These are phyloP conservation scores for Cyclostephanos tholiformis DNA, from an alignment of 108 stramenopile genomes.

Conservation along the genomic window DNA sequence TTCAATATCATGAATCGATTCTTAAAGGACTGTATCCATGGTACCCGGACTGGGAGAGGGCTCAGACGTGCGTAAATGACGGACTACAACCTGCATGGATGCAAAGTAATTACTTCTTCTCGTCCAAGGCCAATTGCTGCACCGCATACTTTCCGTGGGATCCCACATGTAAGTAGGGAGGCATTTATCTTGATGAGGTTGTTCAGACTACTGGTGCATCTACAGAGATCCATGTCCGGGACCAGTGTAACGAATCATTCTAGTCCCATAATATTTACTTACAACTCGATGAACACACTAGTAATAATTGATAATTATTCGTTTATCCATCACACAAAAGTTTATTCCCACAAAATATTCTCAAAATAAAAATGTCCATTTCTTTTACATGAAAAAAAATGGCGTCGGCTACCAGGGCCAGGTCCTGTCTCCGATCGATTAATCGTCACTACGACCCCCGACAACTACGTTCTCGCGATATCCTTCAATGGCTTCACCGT, in stretches of 20 bases:
- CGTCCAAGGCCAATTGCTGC: background rate
- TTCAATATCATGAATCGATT: background rate
- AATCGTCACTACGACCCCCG: background rate
- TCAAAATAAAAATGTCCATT: background rate
- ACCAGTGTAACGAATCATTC: too few relatives aligned
- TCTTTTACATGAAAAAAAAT: background rate
- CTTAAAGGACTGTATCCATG: background rate
- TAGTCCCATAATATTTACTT: too few relatives aligned
- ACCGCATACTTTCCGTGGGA: background rate
- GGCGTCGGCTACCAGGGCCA: background rate
- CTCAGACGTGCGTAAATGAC: background rate
- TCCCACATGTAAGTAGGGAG: too few relatives aligned
- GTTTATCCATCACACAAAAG: background rate
- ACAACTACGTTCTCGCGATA: background rate
- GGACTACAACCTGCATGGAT: background rate
- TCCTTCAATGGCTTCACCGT: background rate
- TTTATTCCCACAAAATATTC: background rate
- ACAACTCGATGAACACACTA: too few relatives aligned
- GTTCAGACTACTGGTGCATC: too few relatives aligned
- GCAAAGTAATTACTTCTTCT: background rate
- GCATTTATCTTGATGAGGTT: too few relatives aligned
- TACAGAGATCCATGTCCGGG: too few relatives aligned
- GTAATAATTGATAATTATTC: background rate
- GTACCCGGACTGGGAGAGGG: background rate
- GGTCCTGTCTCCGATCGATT: background rate